A percentile compares a stretch with the other conserved stretches of the same genome.
phyloP scores from a whole-genome alignment of 371 early-diverging fungal species.

The Mortierella sp. region DNA sequence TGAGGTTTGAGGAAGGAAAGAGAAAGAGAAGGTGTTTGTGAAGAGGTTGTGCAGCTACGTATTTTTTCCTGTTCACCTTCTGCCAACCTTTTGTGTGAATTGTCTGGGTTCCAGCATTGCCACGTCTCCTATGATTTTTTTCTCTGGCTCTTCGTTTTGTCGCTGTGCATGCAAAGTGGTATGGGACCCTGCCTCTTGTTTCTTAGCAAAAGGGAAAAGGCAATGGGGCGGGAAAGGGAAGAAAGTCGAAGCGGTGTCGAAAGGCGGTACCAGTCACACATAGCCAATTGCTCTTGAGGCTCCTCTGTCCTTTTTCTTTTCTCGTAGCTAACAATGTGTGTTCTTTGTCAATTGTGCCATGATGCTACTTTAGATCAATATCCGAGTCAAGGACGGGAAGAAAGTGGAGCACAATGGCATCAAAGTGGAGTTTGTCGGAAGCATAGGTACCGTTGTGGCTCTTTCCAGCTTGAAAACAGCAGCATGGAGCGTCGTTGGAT shows the following conservation, averaged over 20 bases:
- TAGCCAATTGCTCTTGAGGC: neutral
- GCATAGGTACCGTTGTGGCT: constrained; percentile 81
- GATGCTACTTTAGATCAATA: constrained; percentile 75
- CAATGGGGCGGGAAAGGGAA: neutral
- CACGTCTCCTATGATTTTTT: neutral
- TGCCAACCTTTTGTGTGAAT: neutral
- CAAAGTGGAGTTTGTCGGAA: constrained; percentile 96
- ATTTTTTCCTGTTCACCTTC: too few species aligned
- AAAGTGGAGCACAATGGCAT: constrained; percentile 97
- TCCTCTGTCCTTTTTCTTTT: neutral
- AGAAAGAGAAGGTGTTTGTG: neutral
- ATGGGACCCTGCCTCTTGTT: neutral
- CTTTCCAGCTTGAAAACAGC: neutral
- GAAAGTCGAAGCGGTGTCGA: neutral
- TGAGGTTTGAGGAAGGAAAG: neutral
- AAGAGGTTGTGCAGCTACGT: neutral
- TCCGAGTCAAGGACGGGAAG: constrained; percentile 92
- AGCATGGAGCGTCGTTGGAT: neutral
- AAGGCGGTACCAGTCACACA: neutral
- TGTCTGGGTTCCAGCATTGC: neutral
- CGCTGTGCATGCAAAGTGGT: neutral
- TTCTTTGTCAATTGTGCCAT: neutral
- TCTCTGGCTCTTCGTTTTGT: neutral
- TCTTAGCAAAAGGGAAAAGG: neutral
- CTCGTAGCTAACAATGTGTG: neutral